Percentiles rank a stretch among this genome's conserved stretches.
Evolutionary conservation across 495 filamentous ascomycete species (phyloP).

Genomic region (Aeminium ludgeri): DNA sequence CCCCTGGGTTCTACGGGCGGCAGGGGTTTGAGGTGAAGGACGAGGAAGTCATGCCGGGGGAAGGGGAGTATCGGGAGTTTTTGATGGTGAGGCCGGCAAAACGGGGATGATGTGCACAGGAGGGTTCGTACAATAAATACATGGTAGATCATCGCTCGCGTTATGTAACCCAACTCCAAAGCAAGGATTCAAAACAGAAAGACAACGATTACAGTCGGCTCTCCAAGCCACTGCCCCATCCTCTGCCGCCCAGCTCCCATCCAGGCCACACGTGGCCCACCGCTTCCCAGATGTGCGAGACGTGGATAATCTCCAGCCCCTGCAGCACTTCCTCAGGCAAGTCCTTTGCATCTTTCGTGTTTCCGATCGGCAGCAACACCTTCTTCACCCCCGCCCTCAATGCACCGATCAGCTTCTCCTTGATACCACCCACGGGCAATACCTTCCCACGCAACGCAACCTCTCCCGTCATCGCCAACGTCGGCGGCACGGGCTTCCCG

Average conservation of each 20-base stretch:
- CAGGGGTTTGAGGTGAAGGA: slow-evolving; percentile 1
- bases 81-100: slow-evolving; percentile 5
- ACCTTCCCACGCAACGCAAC: slow-evolving; percentile 77
- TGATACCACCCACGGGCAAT: slow-evolving; percentile 84
- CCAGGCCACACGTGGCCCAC: slow-evolving; percentile 69
- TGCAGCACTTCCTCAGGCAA: slow-evolving; percentile 78
- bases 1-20: slow-evolving; percentile 1
- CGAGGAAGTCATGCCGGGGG: slow-evolving; percentile 4
- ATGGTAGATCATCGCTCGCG: not conserved
- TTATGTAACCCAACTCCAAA: not conserved
- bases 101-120: not conserved
- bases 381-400: slow-evolving; percentile 86
- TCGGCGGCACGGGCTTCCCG: slow-evolving; percentile 74
- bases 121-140: not conserved
- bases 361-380: slow-evolving; percentile 72
- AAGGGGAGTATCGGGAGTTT: slow-evolving; percentile 5
- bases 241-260: slow-evolving; percentile 12
- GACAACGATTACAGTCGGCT: slow-evolving; percentile 34
- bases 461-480: slow-evolving; percentile 95
- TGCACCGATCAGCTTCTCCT: slow-evolving; percentile 96
- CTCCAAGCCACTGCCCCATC: slow-evolving; percentile 35
- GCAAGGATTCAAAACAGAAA: not conserved
- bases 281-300: slow-evolving; percentile 84
- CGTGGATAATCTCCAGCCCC: slow-evolving; percentile 75
- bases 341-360: slow-evolving; percentile 86